These are phyloP conservation scores for Penicillium aurantiogriseum DNA, from an alignment of 2,329 filamentous ascomycete species.

Conservation along the genomic window DNA sequence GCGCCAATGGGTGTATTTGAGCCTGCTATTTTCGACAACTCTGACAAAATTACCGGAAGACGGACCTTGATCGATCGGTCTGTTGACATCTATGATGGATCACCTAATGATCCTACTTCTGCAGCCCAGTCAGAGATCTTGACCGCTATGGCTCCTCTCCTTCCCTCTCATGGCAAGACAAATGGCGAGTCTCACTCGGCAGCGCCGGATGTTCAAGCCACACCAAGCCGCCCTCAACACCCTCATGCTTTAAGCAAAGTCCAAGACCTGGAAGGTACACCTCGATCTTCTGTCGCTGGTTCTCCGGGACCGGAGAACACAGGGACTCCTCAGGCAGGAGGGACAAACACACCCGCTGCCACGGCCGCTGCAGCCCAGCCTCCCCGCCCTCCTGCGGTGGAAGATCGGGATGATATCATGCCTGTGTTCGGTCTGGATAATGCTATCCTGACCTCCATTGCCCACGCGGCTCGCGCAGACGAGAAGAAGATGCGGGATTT, in stretches of 20 bases:
- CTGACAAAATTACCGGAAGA: slow-evolving; percentile 72
- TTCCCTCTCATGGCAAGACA: slow-evolving; percentile 26
- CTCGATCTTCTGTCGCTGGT: slow-evolving; percentile 79
- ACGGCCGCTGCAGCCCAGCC: slow-evolving; percentile 35
- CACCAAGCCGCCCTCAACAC: slow-evolving; percentile 55
- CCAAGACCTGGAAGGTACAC: slow-evolving; percentile 70
- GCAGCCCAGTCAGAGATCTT: slow-evolving; percentile 72
- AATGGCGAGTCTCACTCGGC: slow-evolving; percentile 41
- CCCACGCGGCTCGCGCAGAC: slow-evolving; percentile 81
- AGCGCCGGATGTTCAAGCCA: slow-evolving; percentile 38
- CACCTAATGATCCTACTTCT: slow-evolving; percentile 87
- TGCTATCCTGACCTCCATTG: slow-evolving; percentile 85
- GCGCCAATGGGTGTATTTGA: slow-evolving; percentile 94
- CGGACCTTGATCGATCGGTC: slow-evolving; percentile 81
- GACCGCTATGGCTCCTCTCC: slow-evolving; percentile 49
- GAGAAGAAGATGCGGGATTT: slow-evolving; percentile 92
- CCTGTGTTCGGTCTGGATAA: slow-evolving; percentile 81
- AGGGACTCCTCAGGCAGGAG: slow-evolving; percentile 62
- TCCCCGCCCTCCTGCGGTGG: slow-evolving; percentile 48
- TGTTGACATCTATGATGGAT: slow-evolving; percentile 88
- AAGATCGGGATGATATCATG: slow-evolving; percentile 72
- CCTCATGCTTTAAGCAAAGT: slow-evolving; percentile 69
- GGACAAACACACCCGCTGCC: slow-evolving; percentile 42
- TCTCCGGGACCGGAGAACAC: slow-evolving; percentile 80
- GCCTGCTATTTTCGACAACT: slow-evolving; percentile 81